Conservation (phyloP, 495 filamentous ascomycete genomes). For the Terfezia boudieri region DNA sequence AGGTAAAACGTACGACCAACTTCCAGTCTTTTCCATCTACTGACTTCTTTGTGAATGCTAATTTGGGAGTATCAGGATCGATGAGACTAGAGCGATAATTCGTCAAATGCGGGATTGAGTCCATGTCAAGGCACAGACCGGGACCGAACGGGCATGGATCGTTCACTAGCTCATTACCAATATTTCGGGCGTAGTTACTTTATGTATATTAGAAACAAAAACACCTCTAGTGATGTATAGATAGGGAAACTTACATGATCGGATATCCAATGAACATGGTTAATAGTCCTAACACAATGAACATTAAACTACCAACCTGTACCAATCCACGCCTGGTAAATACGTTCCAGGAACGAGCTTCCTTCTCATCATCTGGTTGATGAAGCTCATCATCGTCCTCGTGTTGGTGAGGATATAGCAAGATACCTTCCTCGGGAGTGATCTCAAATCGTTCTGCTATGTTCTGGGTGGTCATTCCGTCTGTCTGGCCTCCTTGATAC, state of each 20-base stretch:
- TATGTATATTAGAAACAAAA: not conserved
- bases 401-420: conserved; percentile 53
- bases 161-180: conserved; percentile 35
- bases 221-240: not conserved
- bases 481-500: too few relatives aligned
- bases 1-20: conserved; percentile 32
- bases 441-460: too few relatives aligned
- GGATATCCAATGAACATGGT: conserved; percentile 53
- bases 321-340: conserved; percentile 42
- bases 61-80: conserved; percentile 48
- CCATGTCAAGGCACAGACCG: too few relatives aligned
- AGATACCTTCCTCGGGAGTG: conserved; percentile 35
- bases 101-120: too few relatives aligned
- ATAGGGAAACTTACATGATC: conserved; percentile 32
- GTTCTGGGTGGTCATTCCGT: too few relatives aligned
- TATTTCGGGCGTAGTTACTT: conserved; percentile 5
- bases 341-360: conserved; percentile 41
- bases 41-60: conserved; percentile 32
- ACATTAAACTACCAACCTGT: conserved; percentile 41
- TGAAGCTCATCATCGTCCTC: conserved; percentile 62
- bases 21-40: conserved; percentile 38
- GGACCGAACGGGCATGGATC: not conserved
- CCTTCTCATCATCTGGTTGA: conserved; percentile 45
- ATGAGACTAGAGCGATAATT: conserved; percentile 40
- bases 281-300: conserved; percentile 41